Conservation (phyloP, 768 basidiomycete genomes). For the Trametes meyenii region DNA sequence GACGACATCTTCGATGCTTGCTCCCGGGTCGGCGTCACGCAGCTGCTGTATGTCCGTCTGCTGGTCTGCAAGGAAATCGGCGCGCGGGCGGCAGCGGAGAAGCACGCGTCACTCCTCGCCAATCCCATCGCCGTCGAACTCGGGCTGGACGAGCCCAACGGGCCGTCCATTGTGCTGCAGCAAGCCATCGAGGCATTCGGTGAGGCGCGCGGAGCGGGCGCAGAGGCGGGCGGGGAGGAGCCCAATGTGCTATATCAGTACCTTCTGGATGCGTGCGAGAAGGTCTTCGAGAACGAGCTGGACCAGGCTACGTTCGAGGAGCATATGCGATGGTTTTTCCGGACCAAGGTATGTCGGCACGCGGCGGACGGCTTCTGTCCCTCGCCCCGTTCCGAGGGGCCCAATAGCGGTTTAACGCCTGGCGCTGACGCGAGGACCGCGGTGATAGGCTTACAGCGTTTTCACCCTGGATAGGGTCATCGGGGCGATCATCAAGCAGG, state of each 20-base stretch:
- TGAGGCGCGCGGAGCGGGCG: conserved; percentile 36
- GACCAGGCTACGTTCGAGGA: conserved; percentile 95
- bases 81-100: conserved; percentile 64
- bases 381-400: neutral
- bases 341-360: conserved; percentile 63
- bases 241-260: conserved; percentile 84
- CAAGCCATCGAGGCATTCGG: conserved; percentile 68
- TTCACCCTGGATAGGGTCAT: conserved; percentile 96
- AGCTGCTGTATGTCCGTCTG: conserved; percentile 91
- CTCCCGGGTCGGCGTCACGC: neutral
- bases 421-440: conserved; percentile 27
- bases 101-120: conserved; percentile 64
- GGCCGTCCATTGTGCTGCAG: conserved; percentile 64
- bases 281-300: conserved; percentile 90
- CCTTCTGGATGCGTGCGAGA: conserved; percentile 88
- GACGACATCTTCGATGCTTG: conserved; percentile 1
- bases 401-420: conserved; percentile 25
- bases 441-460: conserved; percentile 76
- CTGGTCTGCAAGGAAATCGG: conserved; percentile 84
- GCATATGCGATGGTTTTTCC: conserved; percentile 93
- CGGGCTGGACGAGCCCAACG: conserved; percentile 84
- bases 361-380: neutral
- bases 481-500: conserved; percentile 89
- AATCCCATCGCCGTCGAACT: conserved; percentile 85
- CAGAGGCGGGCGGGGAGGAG: conserved; percentile 41